A percentile compares a stretch with the other conserved stretches of the same genome.
These are phyloP conservation scores for Pseudogymnoascus sp. DNA, from an alignment of 2,329 filamentous ascomycete genomes.

Conservation along the genomic window DNA sequence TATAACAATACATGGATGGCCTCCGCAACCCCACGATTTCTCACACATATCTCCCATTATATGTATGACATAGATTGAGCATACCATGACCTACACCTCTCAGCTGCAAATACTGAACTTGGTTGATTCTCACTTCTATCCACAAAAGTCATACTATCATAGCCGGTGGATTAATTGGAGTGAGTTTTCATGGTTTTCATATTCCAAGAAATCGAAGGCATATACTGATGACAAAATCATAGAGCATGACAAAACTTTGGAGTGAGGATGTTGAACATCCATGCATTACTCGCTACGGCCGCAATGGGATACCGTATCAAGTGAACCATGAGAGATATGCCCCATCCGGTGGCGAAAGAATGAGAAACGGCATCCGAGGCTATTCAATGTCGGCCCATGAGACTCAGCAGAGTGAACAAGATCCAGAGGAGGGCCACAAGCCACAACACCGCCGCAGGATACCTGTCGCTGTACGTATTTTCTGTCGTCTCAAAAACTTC, in stretches of 20 bases:
- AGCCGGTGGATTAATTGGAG: neutral
- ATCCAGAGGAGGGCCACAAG: conserved; percentile 20
- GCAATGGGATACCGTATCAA: conserved; percentile 21
- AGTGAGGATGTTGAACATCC: conserved; percentile 20
- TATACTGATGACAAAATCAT: neutral
- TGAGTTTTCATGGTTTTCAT: neutral
- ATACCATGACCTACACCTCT: neutral
- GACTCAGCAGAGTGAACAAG: conserved; percentile 17
- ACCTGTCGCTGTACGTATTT: conserved; percentile 40
- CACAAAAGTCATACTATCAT: neutral
- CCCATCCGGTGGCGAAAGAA: conserved; percentile 14
- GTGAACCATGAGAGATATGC: conserved; percentile 24
- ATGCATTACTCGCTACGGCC: conserved; percentile 20
- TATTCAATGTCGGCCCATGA: conserved; percentile 18
- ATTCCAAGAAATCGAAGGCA: neutral
- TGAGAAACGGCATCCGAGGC: conserved; percentile 14
- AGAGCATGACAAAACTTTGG: conserved; percentile 5
- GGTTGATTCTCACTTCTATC: neutral
- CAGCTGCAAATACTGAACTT: neutral
- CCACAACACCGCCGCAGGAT: conserved; percentile 36
- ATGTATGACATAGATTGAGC: conserved; percentile 3
- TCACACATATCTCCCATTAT: neutral
- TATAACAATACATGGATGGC: conserved; percentile 9
- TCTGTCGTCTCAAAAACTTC: conserved; percentile 12
- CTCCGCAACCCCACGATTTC: conserved; percentile 10